phyloP scores from a whole-genome alignment of 805 yeast species.

The Lipomyces yamanashiensis region DNA sequence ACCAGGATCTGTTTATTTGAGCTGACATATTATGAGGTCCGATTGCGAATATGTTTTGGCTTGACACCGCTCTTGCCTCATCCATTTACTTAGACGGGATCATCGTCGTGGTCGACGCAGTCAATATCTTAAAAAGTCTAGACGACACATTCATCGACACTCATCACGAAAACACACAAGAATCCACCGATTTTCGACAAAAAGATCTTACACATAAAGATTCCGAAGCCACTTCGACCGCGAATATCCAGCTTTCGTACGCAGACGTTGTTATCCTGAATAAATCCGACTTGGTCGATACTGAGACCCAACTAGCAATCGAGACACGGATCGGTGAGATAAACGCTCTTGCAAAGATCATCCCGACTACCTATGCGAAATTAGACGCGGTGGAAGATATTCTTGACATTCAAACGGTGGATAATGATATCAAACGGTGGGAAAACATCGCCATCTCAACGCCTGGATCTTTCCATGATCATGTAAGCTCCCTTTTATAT shows the following conservation, averaged over 20 bases:
- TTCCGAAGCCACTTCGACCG: constrained; percentile 63
- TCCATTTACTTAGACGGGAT: constrained; percentile 90
- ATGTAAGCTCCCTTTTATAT: constrained; percentile 15
- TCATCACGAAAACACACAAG: constrained; percentile 44
- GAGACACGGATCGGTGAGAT: constrained; percentile 54
- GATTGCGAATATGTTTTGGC: constrained; percentile 96
- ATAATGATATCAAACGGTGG: constrained; percentile 40
- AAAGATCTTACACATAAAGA: constrained; percentile 37
- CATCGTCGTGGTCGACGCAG: constrained; percentile 77
- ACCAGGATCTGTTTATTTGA: background rate
- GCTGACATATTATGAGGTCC: constrained; percentile 51
- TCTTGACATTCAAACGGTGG: constrained; percentile 81
- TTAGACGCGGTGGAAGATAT: constrained; percentile 62
- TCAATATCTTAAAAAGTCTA: constrained; percentile 64
- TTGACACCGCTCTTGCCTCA: constrained; percentile 84
- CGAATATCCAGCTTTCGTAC: constrained; percentile 85
- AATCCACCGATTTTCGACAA: constrained; percentile 42
- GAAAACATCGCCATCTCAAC: constrained; percentile 20
- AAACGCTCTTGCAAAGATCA: constrained; percentile 70
- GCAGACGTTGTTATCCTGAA: constrained; percentile 85
- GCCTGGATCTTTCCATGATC: constrained; percentile 37
- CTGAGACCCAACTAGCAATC: constrained; percentile 44
- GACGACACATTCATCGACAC: constrained; percentile 57
- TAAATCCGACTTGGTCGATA: constrained; percentile 64
- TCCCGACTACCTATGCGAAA: constrained; percentile 74